These are phyloP conservation scores for Aphanomyces euteiches DNA, from an alignment of 352 stramenopile species.

Conservation along the genomic window DNA sequence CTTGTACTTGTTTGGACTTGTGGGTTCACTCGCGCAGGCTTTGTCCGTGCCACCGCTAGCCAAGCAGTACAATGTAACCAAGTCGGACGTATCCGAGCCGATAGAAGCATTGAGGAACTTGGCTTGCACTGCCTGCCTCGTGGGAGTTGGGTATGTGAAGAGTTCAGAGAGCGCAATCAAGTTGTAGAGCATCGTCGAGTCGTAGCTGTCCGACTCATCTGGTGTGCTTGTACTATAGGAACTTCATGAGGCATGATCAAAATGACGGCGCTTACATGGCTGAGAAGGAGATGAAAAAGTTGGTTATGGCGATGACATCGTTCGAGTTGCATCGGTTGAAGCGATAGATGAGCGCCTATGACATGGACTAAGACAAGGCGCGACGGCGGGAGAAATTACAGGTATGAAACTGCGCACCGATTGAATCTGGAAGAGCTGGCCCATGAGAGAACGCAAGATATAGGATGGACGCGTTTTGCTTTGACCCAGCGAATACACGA, in stretches of 20 bases:
- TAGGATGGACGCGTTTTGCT: constrained; percentile 14
- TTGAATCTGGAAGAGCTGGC: constrained; percentile 31
- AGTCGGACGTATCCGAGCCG: constrained; percentile 31
- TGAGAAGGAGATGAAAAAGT: constrained; percentile 12
- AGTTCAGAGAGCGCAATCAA: constrained; percentile 55
- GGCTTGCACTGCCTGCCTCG: constrained; percentile 24
- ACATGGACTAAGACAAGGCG: neutral
- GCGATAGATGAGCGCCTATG: constrained; percentile 37
- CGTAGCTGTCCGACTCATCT: constrained; percentile 28
- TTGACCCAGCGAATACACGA: constrained; percentile 10
- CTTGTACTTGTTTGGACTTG: constrained; percentile 28
- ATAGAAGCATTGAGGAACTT: constrained; percentile 36
- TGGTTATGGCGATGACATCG: constrained; percentile 31
- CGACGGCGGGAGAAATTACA: neutral
- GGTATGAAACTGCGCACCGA: constrained; percentile 39
- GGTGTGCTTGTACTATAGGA: neutral
- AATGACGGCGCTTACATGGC: neutral
- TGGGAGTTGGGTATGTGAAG: constrained; percentile 43
- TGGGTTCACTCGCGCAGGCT: neutral
- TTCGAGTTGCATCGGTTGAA: constrained; percentile 37
- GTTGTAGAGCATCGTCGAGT: constrained; percentile 44
- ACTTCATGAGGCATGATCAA: neutral
- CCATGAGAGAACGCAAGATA: constrained; percentile 33
- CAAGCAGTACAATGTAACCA: constrained; percentile 47
- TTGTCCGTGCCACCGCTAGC: constrained; percentile 34